A percentile compares a stretch with the other conserved stretches of the same genome.
These are phyloP conservation scores for Daldinia sp. DNA, from an alignment of 2,329 filamentous ascomycete species.

Conservation along the genomic window DNA sequence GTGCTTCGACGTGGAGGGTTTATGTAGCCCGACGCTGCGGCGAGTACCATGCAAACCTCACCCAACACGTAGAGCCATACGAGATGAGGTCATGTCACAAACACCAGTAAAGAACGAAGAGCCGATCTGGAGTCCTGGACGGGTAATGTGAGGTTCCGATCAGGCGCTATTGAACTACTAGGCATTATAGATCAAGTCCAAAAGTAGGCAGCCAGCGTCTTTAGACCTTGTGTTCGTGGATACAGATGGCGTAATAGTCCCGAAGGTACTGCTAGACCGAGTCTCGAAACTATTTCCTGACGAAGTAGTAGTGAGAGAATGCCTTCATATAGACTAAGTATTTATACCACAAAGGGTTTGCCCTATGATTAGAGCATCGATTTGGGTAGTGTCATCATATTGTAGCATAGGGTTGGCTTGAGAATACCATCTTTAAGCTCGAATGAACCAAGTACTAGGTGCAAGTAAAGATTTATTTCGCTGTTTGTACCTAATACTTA, in stretches of 20 bases:
- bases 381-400: not conserved
- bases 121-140: not conserved
- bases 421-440: too few relatives aligned
- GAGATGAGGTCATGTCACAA: too few relatives aligned
- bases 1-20: not conserved
- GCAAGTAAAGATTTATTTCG: not conserved
- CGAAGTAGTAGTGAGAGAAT: not conserved
- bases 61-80: not conserved
- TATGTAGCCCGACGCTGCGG: not conserved
- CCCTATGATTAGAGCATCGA: not conserved
- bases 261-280: not conserved
- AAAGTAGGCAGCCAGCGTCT: not conserved
- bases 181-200: not conserved
- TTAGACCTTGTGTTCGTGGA: not conserved
- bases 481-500: not conserved
- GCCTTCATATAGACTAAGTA: not conserved
- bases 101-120: not conserved
- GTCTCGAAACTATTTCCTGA: not conserved
- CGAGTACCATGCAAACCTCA: not conserved
- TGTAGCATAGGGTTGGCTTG: not conserved
- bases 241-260: not conserved
- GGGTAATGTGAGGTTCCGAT: not conserved
- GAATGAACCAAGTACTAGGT: too few relatives aligned
- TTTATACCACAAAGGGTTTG: not conserved
- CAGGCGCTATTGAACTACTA: not conserved